Percentiles rank a stretch among this genome's conserved stretches.
These are phyloP conservation scores for Monosporozyma unispora DNA, from an alignment of 805 yeast genomes.

Conservation along the genomic window DNA sequence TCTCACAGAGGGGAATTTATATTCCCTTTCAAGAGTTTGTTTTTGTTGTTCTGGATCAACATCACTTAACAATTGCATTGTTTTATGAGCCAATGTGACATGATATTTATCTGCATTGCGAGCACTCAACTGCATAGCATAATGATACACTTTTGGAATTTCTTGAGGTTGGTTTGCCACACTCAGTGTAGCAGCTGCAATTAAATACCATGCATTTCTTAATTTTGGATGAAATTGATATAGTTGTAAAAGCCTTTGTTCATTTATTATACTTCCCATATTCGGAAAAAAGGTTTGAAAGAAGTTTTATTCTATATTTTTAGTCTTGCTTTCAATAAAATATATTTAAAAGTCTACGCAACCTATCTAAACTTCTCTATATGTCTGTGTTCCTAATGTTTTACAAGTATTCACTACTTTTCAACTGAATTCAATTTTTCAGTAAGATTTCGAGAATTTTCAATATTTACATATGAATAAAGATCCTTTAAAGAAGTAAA, in stretches of 20 bases:
- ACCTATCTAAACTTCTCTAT: neutral
- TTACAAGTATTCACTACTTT: neutral
- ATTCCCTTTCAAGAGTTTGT: constrained; percentile 13
- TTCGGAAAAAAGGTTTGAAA: no score
- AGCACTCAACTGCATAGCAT: constrained; percentile 39
- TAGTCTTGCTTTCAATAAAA: no score
- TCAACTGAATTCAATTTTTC: neutral
- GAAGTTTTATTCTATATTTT: no score
- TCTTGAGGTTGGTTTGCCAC: constrained; percentile 79
- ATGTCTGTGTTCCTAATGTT: neutral
- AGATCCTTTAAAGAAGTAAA: neutral
- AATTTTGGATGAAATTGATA: constrained; percentile 41
- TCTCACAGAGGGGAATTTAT: constrained; percentile 15
- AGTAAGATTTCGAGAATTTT: neutral
- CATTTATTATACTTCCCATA: constrained; percentile 19
- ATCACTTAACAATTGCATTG: constrained; percentile 12
- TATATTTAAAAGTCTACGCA: neutral
- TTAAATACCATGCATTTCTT: constrained; percentile 56
- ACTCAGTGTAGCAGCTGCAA: constrained; percentile 74
- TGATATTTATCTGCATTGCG: constrained; percentile 10
- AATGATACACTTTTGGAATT: constrained; percentile 64
- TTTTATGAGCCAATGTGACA: constrained; percentile 16
- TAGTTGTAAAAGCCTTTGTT: constrained; percentile 23
- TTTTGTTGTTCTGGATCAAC: constrained; percentile 5
- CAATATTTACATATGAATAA: neutral